phyloP scores from a whole-genome alignment of 306 rosid genomes.

The Echinosophora koreensis region DNA sequence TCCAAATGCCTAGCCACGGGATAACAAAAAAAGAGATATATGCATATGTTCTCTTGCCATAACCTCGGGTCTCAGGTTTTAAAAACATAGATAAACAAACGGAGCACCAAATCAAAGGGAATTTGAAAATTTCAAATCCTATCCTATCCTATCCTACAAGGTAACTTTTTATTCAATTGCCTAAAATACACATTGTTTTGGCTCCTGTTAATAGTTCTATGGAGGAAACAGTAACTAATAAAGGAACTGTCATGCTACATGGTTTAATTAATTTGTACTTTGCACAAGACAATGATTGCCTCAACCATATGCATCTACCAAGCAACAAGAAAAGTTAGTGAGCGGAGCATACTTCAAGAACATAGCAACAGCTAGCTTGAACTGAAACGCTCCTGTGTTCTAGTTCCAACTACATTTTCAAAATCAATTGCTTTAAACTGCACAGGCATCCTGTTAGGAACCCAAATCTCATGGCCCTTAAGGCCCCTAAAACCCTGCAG shows the following conservation, averaged over 20 bases:
- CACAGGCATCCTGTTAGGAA: background rate
- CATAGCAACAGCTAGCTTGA: conserved; percentile 9
- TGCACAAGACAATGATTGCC: background rate
- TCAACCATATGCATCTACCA: background rate
- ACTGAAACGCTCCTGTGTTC: background rate
- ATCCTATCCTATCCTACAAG: background rate
- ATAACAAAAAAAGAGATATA: background rate
- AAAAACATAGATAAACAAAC: background rate
- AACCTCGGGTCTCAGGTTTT: background rate
- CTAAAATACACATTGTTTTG: background rate
- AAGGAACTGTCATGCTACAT: background rate
- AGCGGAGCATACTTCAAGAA: background rate
- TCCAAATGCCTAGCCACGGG: background rate
- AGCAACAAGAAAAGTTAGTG: conserved; percentile 6
- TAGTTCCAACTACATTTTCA: conserved; percentile 5
- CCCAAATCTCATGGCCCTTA: too few relatives aligned
- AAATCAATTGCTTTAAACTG: conserved; percentile 20
- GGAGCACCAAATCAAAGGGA: background rate
- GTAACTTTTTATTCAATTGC: background rate
- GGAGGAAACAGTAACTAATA: background rate
- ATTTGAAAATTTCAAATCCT: conserved; percentile 4
- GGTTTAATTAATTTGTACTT: conserved; percentile 5
- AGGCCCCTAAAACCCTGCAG: too few relatives aligned
- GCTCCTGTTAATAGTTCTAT: background rate
- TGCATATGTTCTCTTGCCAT: background rate